Conservation (phyloP, 2,329 filamentous ascomycete species). For the Cercospora berteroae region DNA sequence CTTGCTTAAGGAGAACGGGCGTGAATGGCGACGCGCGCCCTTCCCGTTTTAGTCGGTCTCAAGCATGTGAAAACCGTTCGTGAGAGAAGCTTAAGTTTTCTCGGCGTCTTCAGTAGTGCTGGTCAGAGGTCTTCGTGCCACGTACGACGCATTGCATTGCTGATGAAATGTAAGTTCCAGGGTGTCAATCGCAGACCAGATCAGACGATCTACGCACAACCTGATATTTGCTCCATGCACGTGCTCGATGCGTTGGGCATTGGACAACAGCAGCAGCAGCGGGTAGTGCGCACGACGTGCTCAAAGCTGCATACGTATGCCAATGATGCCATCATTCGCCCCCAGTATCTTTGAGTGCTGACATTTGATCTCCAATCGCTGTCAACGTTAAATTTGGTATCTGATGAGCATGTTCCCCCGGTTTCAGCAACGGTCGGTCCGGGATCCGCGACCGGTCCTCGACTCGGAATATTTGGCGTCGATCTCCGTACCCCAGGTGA, state of each 20-base stretch:
- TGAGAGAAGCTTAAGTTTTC: neutral
- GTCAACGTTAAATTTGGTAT: slow-evolving; percentile 2
- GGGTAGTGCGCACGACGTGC: neutral
- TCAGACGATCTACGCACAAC: neutral
- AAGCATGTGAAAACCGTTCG: neutral
- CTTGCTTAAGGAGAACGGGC: neutral
- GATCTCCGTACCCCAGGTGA: neutral
- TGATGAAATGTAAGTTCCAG: neutral
- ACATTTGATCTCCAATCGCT: neutral
- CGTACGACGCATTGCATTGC: too few species aligned
- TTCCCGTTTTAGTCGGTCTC: neutral
- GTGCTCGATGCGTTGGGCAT: neutral
- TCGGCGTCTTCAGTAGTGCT: neutral
- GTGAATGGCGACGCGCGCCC: neutral
- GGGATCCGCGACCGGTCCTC: neutral
- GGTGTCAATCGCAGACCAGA: neutral
- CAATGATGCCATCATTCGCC: neutral
- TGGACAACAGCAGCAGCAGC: neutral
- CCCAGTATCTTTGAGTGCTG: neutral
- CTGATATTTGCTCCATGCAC: neutral
- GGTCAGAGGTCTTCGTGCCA: too few species aligned
- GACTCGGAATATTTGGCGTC: neutral
- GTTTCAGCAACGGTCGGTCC: neutral
- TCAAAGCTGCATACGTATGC: neutral
- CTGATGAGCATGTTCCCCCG: neutral